Conservation (phyloP, 495 filamentous ascomycete species). For the Amorphotheca resinae region DNA sequence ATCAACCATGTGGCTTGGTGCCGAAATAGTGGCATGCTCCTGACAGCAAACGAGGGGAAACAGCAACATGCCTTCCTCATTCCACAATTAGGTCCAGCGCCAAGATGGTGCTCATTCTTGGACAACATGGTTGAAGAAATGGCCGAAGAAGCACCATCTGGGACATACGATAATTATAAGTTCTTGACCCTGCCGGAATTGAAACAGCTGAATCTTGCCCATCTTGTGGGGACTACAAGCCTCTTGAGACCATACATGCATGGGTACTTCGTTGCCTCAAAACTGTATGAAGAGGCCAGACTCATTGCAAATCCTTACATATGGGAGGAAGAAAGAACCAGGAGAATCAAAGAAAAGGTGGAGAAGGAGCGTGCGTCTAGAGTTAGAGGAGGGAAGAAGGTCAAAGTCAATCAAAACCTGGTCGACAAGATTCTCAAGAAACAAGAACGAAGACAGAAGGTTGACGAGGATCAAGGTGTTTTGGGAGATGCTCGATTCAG, state of each 20-base stretch:
- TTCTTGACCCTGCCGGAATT: conserved; percentile 85
- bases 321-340: conserved; percentile 78
- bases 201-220: conserved; percentile 64
- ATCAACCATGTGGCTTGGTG: conserved; percentile 85
- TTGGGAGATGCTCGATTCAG: conserved; percentile 78
- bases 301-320: conserved; percentile 85
- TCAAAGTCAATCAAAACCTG: conserved; percentile 81
- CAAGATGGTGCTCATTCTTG: conserved; percentile 90
- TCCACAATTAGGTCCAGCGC: conserved; percentile 82
- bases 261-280: conserved; percentile 90
- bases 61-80: conserved; percentile 94
- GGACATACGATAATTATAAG: conserved; percentile 97
- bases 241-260: conserved; percentile 94
- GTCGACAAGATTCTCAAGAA: conserved; percentile 70
- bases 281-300: conserved; percentile 86
- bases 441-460: conserved; percentile 67
- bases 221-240: conserved; percentile 76
- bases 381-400: conserved; percentile 86
- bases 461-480: conserved; percentile 46
- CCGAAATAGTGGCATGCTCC: conserved; percentile 76
- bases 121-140: conserved; percentile 98
- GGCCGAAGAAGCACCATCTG: conserved; percentile 60
- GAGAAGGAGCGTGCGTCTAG: conserved; percentile 86
- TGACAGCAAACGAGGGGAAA: conserved; percentile 91
- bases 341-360: conserved; percentile 80